These are phyloP conservation scores for Madurella mycetomatis DNA, from an alignment of 2,329 filamentous ascomycete genomes.

Conservation along the genomic window DNA sequence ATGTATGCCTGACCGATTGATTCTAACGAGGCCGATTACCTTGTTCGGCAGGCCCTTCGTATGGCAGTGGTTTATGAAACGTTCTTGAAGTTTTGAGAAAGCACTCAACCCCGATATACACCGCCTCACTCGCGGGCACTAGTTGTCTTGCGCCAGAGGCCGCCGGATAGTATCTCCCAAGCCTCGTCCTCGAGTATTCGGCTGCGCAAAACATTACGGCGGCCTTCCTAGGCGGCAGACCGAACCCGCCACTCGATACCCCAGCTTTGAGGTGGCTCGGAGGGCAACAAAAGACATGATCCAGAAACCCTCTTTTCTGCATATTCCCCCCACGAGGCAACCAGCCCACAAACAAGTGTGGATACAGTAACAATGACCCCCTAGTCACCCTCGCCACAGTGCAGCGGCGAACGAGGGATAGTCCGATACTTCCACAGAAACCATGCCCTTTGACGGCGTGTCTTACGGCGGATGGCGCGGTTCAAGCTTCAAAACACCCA, in stretches of 20 bases:
- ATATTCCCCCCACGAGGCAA: too few relatives aligned
- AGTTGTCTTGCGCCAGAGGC: conserved; percentile 43
- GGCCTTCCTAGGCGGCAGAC: conserved; percentile 43
- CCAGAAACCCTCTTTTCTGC: too few relatives aligned
- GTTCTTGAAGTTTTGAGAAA: conserved; percentile 47
- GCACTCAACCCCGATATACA: not conserved
- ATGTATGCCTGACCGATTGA: conserved; percentile 21
- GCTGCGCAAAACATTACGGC: conserved; percentile 45
- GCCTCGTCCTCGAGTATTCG: conserved; percentile 36
- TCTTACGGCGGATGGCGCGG: conserved; percentile 27
- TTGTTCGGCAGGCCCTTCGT: conserved; percentile 25
- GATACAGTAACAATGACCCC: too few relatives aligned
- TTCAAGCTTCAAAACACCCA: conserved; percentile 40
- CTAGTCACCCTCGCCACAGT: not conserved
- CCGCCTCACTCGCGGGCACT: conserved; percentile 42
- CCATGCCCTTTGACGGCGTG: conserved; percentile 28
- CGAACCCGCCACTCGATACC: conserved; percentile 40
- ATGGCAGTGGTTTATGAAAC: conserved; percentile 56
- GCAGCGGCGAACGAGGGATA: conserved; percentile 22
- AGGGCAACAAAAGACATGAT: too few relatives aligned
- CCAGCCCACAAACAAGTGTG: too few relatives aligned
- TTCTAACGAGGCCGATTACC: conserved; percentile 7
- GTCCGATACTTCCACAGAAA: conserved; percentile 41
- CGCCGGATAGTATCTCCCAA: conserved; percentile 40
- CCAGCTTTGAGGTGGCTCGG: conserved; percentile 25